Base-by-base conservation (phyloP, 768 basidiomycete species). In the Suillus spraguei region DNA sequence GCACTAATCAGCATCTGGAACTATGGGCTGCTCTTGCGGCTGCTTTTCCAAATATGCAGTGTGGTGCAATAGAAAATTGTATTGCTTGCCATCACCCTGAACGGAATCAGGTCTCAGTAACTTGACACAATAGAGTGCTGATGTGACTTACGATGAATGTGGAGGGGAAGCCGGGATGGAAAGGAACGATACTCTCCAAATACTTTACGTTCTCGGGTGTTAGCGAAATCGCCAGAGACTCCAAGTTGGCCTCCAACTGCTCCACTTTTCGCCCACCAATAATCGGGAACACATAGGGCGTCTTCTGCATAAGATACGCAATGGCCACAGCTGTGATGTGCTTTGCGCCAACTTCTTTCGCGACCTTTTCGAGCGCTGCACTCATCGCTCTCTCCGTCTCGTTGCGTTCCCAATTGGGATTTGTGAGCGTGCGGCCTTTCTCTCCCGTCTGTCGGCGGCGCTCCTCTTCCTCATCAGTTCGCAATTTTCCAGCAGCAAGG, bases 271-370 rank as follows among this genome's bases (percentile, higher is more conserved):
- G 44, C n/a, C 44, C 44, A 22, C 44, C 44, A 13, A 46, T 46
- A 13, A 46, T 11, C 10, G 44, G 44, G 44, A 46, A 46, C 5
- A 46, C 44, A 5, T 46, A 22, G 4, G 44, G 44, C 10, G 44
- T 46, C 44, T 46, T 46, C 44, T 46, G 44, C 44, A 46, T 46
- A 11, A 46, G 44, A 22, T 46, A 46, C n/a, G 44, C 44, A 22
- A 46, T 46, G 44, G 44, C 44, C n/a, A 46, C 44, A 22, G 44
- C 44, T 46, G 44, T 46, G n/a, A 46, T 22, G 44, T 46, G 44
- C 11, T 46, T 22, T 10, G 44, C 44, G n/a, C 44, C 44, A n/a
- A 46, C n/a, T 46, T 46, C 44, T 22, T 46, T 46, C 0, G 44
- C 44, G 44, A 46, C 44, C 44, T 46, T 46, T n/a, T 46, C 44